Conservation (phyloP, 2,329 filamentous ascomycete species). For the Hypoxylon sp. region DNA sequence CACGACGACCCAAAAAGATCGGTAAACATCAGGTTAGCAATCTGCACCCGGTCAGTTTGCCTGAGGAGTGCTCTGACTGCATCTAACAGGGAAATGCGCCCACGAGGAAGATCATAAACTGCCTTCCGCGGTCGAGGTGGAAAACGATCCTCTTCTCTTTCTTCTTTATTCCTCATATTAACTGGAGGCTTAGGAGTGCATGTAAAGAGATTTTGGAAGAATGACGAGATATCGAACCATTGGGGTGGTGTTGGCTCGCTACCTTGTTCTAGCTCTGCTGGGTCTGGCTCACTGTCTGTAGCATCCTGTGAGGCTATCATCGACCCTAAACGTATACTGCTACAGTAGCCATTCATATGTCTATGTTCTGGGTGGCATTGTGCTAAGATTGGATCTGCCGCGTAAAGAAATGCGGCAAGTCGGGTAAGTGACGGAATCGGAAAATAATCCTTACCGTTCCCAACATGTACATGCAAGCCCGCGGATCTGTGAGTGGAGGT, state of each 20-base stretch:
- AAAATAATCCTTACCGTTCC: constrained; percentile 16
- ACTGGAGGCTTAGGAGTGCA: not conserved
- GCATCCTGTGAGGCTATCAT: constrained; percentile 5
- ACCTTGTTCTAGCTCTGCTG: not conserved
- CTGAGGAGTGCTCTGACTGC: constrained; percentile 10
- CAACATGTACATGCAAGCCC: constrained; percentile 34
- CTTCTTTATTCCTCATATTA: not conserved
- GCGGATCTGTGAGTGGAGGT: not conserved
- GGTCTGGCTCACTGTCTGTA: not conserved
- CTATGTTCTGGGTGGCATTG: constrained; percentile 25
- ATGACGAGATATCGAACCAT: not conserved
- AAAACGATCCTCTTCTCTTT: not conserved
- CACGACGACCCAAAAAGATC: not conserved
- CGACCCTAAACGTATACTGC: constrained; percentile 16
- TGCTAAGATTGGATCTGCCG: constrained; percentile 28
- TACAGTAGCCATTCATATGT: not conserved
- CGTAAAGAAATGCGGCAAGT: constrained; percentile 26
- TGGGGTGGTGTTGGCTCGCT: not conserved
- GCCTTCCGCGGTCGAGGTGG: constrained; percentile 5
- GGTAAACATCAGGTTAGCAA: not conserved
- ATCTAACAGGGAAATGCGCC: not conserved
- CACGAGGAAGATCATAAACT: not conserved
- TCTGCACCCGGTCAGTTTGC: not conserved
- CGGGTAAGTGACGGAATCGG: not conserved
- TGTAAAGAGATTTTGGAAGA: not conserved